Percentiles rank a stretch among this genome's conserved stretches.
These are phyloP conservation scores for Pichia ethanolica DNA, from an alignment of 805 yeast genomes.

Conservation along the genomic window DNA sequence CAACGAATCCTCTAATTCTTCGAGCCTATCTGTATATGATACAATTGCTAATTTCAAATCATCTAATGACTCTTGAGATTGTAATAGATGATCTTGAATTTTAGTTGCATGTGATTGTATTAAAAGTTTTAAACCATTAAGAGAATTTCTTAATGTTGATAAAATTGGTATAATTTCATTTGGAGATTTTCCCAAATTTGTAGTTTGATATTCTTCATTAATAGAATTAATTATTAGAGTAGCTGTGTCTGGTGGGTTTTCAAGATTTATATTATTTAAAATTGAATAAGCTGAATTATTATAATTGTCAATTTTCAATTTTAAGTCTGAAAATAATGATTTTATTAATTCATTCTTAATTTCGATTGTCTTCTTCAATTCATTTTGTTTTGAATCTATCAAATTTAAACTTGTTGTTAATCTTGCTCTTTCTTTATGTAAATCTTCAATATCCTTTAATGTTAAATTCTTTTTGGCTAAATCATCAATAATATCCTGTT, in stretches of 20 bases:
- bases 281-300: slow-evolving; percentile 47
- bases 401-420: slow-evolving; percentile 47
- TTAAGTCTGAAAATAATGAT: slow-evolving; percentile 43
- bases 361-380: slow-evolving; percentile 39
- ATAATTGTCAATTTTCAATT: slow-evolving; percentile 47
- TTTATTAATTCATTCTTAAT: slow-evolving; percentile 45
- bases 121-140: slow-evolving; percentile 30
- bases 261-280: slow-evolving; percentile 23
- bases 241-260: slow-evolving; percentile 14
- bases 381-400: slow-evolving; percentile 31
- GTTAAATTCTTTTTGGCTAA: slow-evolving; percentile 52
- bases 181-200: slow-evolving; percentile 39
- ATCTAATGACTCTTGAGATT: slow-evolving; percentile 53
- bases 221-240: slow-evolving; percentile 19
- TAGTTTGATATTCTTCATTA: slow-evolving; percentile 29
- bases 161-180: slow-evolving; percentile 32
- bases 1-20: slow-evolving; percentile 49
- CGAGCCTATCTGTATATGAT: slow-evolving; percentile 51
- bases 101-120: slow-evolving; percentile 13
- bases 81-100: slow-evolving; percentile 51
- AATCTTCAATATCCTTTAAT: slow-evolving; percentile 53
- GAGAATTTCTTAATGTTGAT: slow-evolving; percentile 25
- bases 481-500: slow-evolving; percentile 34
- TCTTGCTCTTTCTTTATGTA: slow-evolving; percentile 55
- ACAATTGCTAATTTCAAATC: slow-evolving; percentile 45